Conservation (phyloP, 2,329 filamentous ascomycete genomes). For the Pyricularia sp. region DNA sequence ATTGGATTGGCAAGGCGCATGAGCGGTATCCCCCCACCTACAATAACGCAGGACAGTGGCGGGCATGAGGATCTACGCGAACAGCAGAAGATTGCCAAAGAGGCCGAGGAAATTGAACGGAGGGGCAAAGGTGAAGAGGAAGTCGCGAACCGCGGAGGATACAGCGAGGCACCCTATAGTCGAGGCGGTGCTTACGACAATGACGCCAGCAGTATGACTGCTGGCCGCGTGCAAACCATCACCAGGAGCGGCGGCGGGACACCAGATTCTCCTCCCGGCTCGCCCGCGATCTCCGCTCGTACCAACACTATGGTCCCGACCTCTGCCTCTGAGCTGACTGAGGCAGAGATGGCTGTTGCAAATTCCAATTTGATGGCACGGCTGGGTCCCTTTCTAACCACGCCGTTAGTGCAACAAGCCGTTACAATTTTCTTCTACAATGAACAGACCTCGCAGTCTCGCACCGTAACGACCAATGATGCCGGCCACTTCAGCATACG, state of each 20-base stretch:
- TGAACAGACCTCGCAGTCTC: conserved; percentile 68
- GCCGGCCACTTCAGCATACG: conserved; percentile 80
- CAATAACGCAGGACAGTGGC: conserved; percentile 24
- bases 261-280: conserved; percentile 29
- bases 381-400: conserved; percentile 82
- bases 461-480: conserved; percentile 77
- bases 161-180: conserved; percentile 53
- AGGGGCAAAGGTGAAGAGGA: conserved; percentile 63
- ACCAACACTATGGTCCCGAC: conserved; percentile 22
- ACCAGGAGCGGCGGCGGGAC: conserved; percentile 20
- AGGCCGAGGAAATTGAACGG: conserved; percentile 69
- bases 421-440: conserved; percentile 97
- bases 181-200: conserved; percentile 1
- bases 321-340: conserved; percentile 47
- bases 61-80: conserved; percentile 41
- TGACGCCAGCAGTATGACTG: conserved; percentile 18
- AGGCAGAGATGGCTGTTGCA: conserved; percentile 66
- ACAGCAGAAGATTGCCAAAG: conserved; percentile 58
- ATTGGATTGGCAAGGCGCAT: conserved; percentile 80
- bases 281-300: conserved; percentile 30
- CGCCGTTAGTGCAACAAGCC: conserved; percentile 64
- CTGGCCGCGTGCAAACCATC: conserved; percentile 7
- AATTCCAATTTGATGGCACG: conserved; percentile 85
- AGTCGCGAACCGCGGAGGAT: conserved; percentile 60
- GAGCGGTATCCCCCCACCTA: conserved; percentile 72